Percentiles rank a stretch among this genome's conserved stretches.
phyloP scores from a whole-genome alignment of 2,329 filamentous ascomycete genomes.

The Fusarium fujikuroi region DNA sequence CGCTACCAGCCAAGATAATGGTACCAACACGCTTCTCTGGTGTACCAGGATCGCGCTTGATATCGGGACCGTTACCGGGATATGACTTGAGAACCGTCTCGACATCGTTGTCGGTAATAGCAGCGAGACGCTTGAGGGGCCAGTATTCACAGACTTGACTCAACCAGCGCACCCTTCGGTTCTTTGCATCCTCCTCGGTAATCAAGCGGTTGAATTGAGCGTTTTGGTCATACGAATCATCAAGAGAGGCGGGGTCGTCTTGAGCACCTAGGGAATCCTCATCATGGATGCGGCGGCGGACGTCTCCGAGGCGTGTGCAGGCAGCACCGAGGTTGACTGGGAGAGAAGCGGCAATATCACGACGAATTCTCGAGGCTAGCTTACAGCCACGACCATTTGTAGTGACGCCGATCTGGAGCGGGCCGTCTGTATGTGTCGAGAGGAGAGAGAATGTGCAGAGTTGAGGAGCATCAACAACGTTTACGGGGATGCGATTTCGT shows the following conservation, averaged over 20 bases:
- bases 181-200: slow-evolving; percentile 78
- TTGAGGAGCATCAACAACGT: slow-evolving; percentile 86
- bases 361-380: slow-evolving; percentile 85
- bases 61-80: slow-evolving; percentile 47
- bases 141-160: slow-evolving; percentile 98
- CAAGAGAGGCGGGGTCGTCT: slow-evolving; percentile 66
- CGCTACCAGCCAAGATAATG: slow-evolving; percentile 90
- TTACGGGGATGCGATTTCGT: slow-evolving; percentile 86
- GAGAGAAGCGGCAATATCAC: slow-evolving; percentile 85
- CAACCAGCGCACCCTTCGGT: slow-evolving; percentile 89
- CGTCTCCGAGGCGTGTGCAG: slow-evolving; percentile 79
- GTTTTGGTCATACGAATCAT: slow-evolving; percentile 77
- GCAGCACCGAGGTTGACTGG: slow-evolving; percentile 80
- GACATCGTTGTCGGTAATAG: slow-evolving; percentile 83
- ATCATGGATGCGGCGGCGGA: slow-evolving; percentile 77
- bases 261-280: slow-evolving; percentile 65
- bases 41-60: slow-evolving; percentile 35
- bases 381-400: slow-evolving; percentile 96
- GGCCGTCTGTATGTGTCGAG: slow-evolving; percentile 88
- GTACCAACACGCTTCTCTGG: slow-evolving; percentile 62
- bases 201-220: slow-evolving; percentile 88
- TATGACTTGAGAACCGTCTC: slow-evolving; percentile 81
- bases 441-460: slow-evolving; percentile 92
- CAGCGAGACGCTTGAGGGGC: slow-evolving; percentile 85
- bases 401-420: slow-evolving; percentile 93